Conservation (phyloP, 257 asterid genomes). For the Nicotiana otophora region DNA sequence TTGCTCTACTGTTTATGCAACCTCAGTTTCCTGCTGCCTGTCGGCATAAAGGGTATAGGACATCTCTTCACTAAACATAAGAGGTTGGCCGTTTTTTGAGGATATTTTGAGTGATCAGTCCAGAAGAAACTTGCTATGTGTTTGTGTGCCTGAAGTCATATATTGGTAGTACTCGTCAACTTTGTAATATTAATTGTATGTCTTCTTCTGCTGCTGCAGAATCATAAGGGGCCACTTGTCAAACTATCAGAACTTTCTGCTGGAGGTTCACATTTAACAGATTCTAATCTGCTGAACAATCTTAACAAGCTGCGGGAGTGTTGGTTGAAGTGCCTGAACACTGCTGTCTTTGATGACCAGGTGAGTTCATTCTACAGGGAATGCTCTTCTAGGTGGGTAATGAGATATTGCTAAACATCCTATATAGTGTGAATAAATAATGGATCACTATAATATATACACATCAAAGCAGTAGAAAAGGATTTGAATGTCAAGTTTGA, state of each 20-base stretch:
- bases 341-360: conserved; percentile 58
- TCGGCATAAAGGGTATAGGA: background rate
- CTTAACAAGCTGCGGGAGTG: conserved; percentile 53
- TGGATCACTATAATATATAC: background rate
- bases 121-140: background rate
- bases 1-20: background rate
- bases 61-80: background rate
- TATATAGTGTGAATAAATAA: background rate
- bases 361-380: conserved; percentile 26
- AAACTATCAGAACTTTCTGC: conserved; percentile 37
- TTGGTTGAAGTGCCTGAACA: conserved; percentile 48
- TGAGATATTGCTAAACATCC: background rate
- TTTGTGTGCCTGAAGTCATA: background rate
- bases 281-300: conserved; percentile 31
- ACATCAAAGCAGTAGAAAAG: background rate
- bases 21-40: background rate
- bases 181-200: background rate
- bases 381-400: conserved; percentile 8
- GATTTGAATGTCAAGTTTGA: background rate
- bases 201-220: conserved; percentile 30
- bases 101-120: background rate
- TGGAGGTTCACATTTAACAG: conserved; percentile 28
- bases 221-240: conserved; percentile 21
- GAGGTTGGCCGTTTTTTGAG: background rate
- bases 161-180: background rate